These are phyloP conservation scores for Penicillium palitans DNA, from an alignment of 2,329 filamentous ascomycete species.

Conservation along the genomic window DNA sequence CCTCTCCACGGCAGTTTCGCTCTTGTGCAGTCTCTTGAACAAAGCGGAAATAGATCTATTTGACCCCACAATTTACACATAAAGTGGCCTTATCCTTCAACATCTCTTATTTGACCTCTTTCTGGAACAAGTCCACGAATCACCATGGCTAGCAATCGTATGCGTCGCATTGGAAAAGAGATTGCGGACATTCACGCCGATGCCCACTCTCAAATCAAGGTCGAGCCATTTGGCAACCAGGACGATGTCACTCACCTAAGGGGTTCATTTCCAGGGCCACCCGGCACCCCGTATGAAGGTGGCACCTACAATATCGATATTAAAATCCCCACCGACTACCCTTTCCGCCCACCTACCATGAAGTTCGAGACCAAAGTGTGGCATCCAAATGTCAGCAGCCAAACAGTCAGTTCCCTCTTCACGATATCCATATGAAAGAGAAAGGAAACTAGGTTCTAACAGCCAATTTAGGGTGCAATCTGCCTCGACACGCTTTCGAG, in stretches of 20 bases:
- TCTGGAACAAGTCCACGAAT: constrained; percentile 3
- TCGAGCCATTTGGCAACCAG: constrained; percentile 61
- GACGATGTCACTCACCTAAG: constrained; percentile 78
- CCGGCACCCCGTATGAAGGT: constrained; percentile 89
- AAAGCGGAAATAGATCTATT: background rate
- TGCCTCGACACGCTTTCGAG: constrained; percentile 88
- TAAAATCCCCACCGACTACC: constrained; percentile 82
- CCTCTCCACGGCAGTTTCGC: background rate
- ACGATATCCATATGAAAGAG: background rate
- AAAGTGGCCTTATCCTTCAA: background rate
- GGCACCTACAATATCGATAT: constrained; percentile 83
- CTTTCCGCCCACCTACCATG: constrained; percentile 90
- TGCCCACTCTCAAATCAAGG: constrained; percentile 72
- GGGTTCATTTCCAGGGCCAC: constrained; percentile 80
- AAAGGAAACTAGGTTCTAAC: background rate
- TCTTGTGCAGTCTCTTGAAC: background rate
- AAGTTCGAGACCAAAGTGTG: constrained; percentile 90
- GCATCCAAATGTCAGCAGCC: constrained; percentile 95
- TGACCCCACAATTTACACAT: background rate
- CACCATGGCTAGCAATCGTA: constrained; percentile 58
- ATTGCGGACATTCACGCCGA: constrained; percentile 59
- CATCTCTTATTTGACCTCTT: background rate
- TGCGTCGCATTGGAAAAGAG: constrained; percentile 55
- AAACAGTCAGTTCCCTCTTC: constrained; percentile 66
- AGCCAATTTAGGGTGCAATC: constrained; percentile 78